Conservation (phyloP, 2,329 filamentous ascomycete genomes). For the Calonectria pseudoturangicola region DNA sequence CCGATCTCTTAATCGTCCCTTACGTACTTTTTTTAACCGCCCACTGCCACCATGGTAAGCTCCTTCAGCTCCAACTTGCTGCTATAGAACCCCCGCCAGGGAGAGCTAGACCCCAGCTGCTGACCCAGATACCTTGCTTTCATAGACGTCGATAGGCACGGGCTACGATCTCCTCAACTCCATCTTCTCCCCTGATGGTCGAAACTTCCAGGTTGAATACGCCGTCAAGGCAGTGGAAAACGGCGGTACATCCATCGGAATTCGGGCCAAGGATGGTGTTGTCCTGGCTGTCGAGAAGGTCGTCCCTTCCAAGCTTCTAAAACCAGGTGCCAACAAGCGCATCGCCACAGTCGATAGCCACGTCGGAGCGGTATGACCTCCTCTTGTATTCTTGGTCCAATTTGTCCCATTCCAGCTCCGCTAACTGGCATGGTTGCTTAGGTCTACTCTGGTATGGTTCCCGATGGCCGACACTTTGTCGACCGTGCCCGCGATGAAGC, state of each 20-base stretch:
- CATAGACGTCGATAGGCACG: conserved; percentile 98
- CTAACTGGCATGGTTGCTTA: conserved; percentile 61
- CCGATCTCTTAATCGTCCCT: conserved; percentile 24
- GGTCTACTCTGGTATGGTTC: conserved; percentile 95
- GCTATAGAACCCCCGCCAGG: conserved; percentile 45
- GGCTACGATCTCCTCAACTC: conserved; percentile 99
- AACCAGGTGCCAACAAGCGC: conserved; percentile 95
- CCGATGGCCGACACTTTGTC: conserved; percentile 96
- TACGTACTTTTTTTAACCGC: conserved; percentile 36
- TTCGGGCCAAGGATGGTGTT: conserved; percentile 97
- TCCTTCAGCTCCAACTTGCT: conserved; percentile 32
- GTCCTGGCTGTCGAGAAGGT: conserved; percentile 98
- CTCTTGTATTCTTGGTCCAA: conserved; percentile 18
- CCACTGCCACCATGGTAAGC: conserved; percentile 59
- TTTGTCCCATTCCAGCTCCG: background rate
- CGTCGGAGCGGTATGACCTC: conserved; percentile 87
- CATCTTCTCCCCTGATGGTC: conserved; percentile 98
- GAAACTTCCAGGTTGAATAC: conserved; percentile 99
- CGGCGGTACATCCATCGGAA: conserved; percentile 95
- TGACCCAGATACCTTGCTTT: conserved; percentile 47
- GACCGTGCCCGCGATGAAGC: conserved; percentile 96
- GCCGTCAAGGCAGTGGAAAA: conserved; percentile 99
- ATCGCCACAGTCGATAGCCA: conserved; percentile 97
- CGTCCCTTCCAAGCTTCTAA: conserved; percentile 94
- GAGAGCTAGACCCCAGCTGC: conserved; percentile 49